Conservation (phyloP, 108 stramenopile genomes). For the Mediolabrus comicus region DNA sequence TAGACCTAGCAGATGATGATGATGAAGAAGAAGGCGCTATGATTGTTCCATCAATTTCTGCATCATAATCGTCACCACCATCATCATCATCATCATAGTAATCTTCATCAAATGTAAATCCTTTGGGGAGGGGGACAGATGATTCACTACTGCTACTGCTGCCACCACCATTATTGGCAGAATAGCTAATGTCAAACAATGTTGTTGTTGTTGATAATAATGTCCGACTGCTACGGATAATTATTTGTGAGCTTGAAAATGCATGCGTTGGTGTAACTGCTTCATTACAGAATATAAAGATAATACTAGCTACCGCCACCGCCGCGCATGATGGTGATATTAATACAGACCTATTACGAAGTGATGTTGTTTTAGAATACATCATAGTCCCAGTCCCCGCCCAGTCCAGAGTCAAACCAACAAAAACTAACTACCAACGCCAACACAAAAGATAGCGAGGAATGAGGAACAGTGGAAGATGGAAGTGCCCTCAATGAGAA, state of each 20-base stretch:
- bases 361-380: background rate
- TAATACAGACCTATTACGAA: background rate
- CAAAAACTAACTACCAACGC: no score
- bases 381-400: background rate
- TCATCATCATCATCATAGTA: background rate
- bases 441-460: background rate
- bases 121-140: background rate
- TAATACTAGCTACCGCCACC: no score
- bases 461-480: background rate
- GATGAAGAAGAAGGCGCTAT: no score
- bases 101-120: slow-evolving; percentile 26
- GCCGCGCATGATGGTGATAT: background rate
- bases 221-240: background rate
- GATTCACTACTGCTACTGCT: background rate
- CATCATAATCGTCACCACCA: background rate
- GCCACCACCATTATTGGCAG: background rate
- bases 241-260: background rate
- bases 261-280: background rate
- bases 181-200: slow-evolving; percentile 5
- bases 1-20: no score
- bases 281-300: no score
- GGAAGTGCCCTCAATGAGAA: background rate
- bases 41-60: background rate
- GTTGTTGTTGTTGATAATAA: background rate
- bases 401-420: no score